These are phyloP conservation scores for Gamsiella multidivaricata DNA, from an alignment of 192 early-diverging fungal genomes.

Conservation along the genomic window DNA sequence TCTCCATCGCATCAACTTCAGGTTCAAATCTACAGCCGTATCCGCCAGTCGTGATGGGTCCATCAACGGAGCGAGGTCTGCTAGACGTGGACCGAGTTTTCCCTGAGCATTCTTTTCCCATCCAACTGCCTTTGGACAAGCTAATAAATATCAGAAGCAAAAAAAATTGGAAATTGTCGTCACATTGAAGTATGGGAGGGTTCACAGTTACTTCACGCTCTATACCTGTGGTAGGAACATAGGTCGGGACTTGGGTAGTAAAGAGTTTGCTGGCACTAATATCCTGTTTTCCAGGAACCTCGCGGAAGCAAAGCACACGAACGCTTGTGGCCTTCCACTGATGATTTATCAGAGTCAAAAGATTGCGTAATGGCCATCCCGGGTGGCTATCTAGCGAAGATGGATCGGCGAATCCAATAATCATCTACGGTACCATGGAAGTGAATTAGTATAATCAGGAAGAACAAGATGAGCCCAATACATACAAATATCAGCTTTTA, in stretches of 20 bases:
- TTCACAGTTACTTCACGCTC: no score
- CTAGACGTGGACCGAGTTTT: constrained; percentile 84
- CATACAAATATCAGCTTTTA: background rate
- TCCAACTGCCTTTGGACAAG: constrained; percentile 78
- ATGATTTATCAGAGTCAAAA: constrained; percentile 72
- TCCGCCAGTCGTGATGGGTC: constrained; percentile 87
- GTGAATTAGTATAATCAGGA: background rate
- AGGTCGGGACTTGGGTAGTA: constrained; percentile 56
- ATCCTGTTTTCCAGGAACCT: constrained; percentile 58
- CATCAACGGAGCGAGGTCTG: constrained; percentile 89
- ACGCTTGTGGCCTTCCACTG: constrained; percentile 62
- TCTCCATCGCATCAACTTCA: constrained; percentile 98
- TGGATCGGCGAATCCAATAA: constrained; percentile 90
- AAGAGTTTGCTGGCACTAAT: constrained; percentile 61
- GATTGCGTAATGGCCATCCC: constrained; percentile 95
- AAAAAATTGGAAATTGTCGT: background rate
- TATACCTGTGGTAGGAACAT: constrained; percentile 39
- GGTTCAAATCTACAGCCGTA: constrained; percentile 92
- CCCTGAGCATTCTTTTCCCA: constrained; percentile 91
- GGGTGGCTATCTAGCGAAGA: constrained; percentile 77
- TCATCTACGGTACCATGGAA: constrained; percentile 57
- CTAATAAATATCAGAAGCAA: constrained; percentile 13
- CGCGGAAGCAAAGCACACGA: constrained; percentile 75
- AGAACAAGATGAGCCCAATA: background rate
- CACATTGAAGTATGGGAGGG: background rate